Evolutionary conservation across 2,329 filamentous ascomycete genomes (phyloP).

Genomic region (Fusarium concolor): DNA sequence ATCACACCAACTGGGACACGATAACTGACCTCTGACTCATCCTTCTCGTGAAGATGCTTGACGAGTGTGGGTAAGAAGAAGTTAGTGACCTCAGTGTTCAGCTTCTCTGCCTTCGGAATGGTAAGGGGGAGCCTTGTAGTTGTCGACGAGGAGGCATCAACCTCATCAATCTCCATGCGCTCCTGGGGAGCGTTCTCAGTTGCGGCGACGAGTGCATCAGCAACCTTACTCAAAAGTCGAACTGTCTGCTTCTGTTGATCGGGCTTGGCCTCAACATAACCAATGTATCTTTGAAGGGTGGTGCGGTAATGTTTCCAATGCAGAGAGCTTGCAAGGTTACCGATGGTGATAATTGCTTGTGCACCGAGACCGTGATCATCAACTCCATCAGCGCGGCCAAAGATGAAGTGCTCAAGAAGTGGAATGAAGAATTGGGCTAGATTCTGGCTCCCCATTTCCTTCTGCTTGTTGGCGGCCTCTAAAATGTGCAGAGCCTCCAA

Average conservation of each 20-base stretch:
- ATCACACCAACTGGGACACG: constrained; percentile 91
- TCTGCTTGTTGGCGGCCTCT: constrained; percentile 72
- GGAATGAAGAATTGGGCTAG: constrained; percentile 90
- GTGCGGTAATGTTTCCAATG: constrained; percentile 93
- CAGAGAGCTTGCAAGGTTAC: constrained; percentile 77
- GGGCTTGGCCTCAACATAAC: constrained; percentile 82
- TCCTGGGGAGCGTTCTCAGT: constrained; percentile 56
- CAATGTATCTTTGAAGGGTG: constrained; percentile 84
- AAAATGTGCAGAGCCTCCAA: constrained; percentile 85
- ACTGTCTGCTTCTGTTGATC: constrained; percentile 89
- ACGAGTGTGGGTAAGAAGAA: constrained; percentile 83
- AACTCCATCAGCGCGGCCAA: constrained; percentile 76
- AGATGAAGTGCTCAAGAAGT: constrained; percentile 92
- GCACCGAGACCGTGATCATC: constrained; percentile 90
- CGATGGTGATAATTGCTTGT: constrained; percentile 85
- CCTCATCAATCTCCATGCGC: constrained; percentile 58
- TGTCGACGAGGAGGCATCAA: constrained; percentile 41
- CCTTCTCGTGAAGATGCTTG: constrained; percentile 92
- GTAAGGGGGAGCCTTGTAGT: constrained; percentile 68
- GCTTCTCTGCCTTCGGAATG: constrained; percentile 73
- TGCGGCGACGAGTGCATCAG: constrained; percentile 77
- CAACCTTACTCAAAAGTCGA: constrained; percentile 81
- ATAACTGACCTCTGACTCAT: constrained; percentile 92
- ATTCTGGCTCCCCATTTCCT: constrained; percentile 78
- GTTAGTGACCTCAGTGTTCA: constrained; percentile 77